A percentile compares a stretch with the other conserved stretches of the same genome.
Conservation (phyloP, 306 rosid species). For the Vicia faba region DNA sequence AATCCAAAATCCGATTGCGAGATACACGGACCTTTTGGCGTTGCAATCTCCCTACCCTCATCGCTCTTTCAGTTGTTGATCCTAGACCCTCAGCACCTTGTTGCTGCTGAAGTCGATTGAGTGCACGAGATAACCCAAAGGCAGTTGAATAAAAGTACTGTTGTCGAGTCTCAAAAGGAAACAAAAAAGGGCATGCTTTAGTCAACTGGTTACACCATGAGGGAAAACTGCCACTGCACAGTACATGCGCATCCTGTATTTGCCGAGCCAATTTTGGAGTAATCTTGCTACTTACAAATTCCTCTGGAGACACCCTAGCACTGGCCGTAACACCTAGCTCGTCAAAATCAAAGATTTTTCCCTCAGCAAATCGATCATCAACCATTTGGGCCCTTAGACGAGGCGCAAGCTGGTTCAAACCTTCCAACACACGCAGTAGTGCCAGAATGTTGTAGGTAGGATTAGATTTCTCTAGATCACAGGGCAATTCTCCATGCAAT, state of each 20-base stretch:
- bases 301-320: conserved; percentile 69
- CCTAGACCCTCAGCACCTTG: conserved; percentile 99
- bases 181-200: conserved; percentile 96
- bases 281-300: conserved; percentile 88
- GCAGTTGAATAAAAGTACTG: conserved; percentile 98
- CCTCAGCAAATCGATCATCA: conserved; percentile 77
- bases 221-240: conserved; percentile 99
- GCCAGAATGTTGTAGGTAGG: conserved; percentile 88
- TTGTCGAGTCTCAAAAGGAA: conserved; percentile 94
- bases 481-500: conserved; percentile 93
- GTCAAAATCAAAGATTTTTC: conserved; percentile 56
- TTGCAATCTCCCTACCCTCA: conserved; percentile 95
- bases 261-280: conserved; percentile 97
- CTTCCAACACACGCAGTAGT: conserved; percentile 84
- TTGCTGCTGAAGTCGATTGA: conserved; percentile 95
- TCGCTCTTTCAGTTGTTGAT: conserved; percentile 82
- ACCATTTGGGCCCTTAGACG: conserved; percentile 76
- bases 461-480: conserved; percentile 89
- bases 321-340: conserved; percentile 58
- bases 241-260: conserved; percentile 96
- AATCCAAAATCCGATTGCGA: conserved; percentile 90
- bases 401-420: conserved; percentile 93
- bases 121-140: conserved; percentile 94
- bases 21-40: conserved; percentile 99
- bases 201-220: conserved; percentile 97